phyloP scores from a whole-genome alignment of 75 land plant genomes.

The Cupressus sempervirens region DNA sequence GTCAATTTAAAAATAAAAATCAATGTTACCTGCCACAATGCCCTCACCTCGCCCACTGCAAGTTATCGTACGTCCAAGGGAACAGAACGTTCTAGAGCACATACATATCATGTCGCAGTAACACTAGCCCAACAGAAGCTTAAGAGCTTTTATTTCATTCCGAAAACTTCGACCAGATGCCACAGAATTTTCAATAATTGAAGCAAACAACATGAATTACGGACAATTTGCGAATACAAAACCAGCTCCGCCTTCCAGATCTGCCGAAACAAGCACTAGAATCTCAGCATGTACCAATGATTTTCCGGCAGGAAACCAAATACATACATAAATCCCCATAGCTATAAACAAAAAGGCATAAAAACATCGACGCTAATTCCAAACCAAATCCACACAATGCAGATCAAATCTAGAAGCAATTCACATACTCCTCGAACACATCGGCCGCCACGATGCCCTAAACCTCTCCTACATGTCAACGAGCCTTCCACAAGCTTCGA shows the following conservation, averaged over 20 bases:
- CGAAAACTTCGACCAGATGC: not conserved
- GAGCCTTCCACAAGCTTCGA: not conserved
- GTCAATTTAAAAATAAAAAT: no score
- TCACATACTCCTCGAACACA: not conserved
- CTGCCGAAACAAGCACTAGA: not conserved
- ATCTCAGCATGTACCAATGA: not conserved
- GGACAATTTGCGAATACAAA: not conserved
- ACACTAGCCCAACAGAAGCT: not conserved
- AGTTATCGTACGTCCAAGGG: not conserved
- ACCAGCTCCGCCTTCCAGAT: not conserved
- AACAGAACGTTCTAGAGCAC: not conserved
- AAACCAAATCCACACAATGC: not conserved
- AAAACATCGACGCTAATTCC: not conserved
- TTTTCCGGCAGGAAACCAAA: not conserved
- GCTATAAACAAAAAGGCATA: not conserved
- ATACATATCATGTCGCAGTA: not conserved
- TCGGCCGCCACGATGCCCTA: not conserved
- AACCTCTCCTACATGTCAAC: not conserved
- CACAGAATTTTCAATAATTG: not conserved
- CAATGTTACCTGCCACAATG: no score
- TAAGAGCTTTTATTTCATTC: no score
- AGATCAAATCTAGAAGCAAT: not conserved
- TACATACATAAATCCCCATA: not conserved
- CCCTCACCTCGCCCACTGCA: no score
- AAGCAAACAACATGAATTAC: not conserved